Percentiles rank a stretch among this genome's conserved stretches.
Evolutionary conservation across 768 basidiomycete genomes (phyloP).

Genomic region (Tylopilus plumbeoviolaceoides): DNA sequence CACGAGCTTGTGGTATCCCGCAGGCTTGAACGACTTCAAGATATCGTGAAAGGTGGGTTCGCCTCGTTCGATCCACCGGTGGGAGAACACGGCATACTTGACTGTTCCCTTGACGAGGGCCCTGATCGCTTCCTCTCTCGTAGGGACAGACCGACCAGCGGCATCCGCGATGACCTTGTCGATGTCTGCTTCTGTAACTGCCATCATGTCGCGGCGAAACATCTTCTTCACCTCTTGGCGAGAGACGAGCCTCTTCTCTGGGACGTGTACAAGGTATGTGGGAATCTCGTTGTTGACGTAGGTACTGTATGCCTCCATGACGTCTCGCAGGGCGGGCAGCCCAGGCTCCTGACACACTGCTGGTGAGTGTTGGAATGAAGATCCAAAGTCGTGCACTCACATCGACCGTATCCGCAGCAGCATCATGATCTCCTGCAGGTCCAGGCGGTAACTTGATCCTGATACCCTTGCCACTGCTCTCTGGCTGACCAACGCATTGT

Average conservation of each 20-base stretch:
- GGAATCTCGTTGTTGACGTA: conserved; percentile 30
- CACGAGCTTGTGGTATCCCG: conserved; percentile 25
- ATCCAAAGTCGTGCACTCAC: neutral
- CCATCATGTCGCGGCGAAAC: conserved; percentile 25
- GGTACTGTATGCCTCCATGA: conserved; percentile 19
- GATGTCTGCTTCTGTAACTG: conserved; percentile 25
- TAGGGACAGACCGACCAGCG: conserved; percentile 21
- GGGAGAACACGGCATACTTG: conserved; percentile 29
- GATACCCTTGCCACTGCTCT: conserved; percentile 22
- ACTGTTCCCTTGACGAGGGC: conserved; percentile 21
- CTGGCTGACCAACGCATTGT: conserved; percentile 12
- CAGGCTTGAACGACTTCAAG: conserved; percentile 26
- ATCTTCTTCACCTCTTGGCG: conserved; percentile 30
- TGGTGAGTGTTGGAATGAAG: neutral
- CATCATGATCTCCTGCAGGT: conserved; percentile 2
- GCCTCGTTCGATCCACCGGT: conserved; percentile 29
- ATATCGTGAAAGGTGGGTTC: conserved; percentile 29
- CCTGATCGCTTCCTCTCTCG: conserved; percentile 25
- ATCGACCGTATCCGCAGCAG: conserved; percentile 1
- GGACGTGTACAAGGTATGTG: conserved; percentile 27
- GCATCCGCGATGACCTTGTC: conserved; percentile 14
- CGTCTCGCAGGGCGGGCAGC: conserved; percentile 17
- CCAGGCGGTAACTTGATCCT: conserved; percentile 19
- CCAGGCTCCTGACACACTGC: conserved; percentile 11
- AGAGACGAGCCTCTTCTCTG: conserved; percentile 24